Evolutionary conservation across 2,329 filamentous ascomycete genomes (phyloP).

Genomic region (Trichophyton simii): DNA sequence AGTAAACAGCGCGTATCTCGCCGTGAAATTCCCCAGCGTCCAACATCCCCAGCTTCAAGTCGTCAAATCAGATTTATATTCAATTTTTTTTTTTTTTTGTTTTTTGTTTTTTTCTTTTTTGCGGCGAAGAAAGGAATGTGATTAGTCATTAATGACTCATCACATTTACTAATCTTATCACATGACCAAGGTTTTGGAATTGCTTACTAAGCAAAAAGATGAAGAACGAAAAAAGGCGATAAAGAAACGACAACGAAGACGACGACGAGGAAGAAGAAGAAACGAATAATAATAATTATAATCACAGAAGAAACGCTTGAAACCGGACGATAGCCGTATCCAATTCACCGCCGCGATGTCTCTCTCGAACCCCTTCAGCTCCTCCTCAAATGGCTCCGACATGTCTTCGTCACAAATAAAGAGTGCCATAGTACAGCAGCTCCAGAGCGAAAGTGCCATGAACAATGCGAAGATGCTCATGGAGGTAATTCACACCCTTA

Average conservation of each 20-base stretch:
- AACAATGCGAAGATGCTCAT: conserved; percentile 59
- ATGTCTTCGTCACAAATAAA: conserved; percentile 26
- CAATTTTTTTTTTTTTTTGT: too few species aligned
- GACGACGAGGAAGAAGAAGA: background rate
- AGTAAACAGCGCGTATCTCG: background rate
- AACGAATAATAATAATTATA: background rate
- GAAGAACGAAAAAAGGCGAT: background rate
- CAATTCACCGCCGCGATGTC: conserved; percentile 21
- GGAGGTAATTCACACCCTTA: conserved; percentile 37
- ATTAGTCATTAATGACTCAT: background rate
- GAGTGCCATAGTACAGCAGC: conserved; percentile 50
- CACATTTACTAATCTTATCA: background rate
- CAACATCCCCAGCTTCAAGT: too few species aligned
- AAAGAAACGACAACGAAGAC: background rate
- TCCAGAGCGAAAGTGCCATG: conserved; percentile 52
- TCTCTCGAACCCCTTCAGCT: conserved; percentile 27
- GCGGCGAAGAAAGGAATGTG: background rate
- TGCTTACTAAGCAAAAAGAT: background rate
- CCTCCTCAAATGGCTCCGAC: conserved; percentile 20
- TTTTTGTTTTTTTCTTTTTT: background rate
- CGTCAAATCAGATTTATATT: too few species aligned
- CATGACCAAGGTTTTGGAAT: background rate
- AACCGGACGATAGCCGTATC: background rate
- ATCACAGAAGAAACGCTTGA: background rate
- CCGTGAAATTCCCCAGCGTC: background rate